Evolutionary conservation across 106 monocot genomes (phyloP), one percentile per base, ranked within the genome.

Genomic region (Dioscorea alata): DNA sequence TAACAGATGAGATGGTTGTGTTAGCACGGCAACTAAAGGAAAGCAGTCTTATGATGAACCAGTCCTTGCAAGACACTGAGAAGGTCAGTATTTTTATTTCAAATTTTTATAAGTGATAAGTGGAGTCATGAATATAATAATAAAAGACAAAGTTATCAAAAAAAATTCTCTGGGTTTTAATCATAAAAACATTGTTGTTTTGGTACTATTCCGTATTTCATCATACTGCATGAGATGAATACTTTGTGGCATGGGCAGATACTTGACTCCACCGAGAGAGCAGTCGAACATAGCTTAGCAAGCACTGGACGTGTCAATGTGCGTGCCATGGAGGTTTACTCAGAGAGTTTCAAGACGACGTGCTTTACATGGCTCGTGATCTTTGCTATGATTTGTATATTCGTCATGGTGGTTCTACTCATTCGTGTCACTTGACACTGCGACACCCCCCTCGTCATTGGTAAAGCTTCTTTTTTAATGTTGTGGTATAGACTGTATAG

Each of bases 1-100:
- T 96, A 70, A 92, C 92, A 25, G 96, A 92, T 77, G 96, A 96
- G 76, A 91, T 89, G 96, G 96, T 96, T 73, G 82, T 49, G 10
- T 81, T 97, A 69, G 97, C 92, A 57, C 84, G 68, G 12, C 89
- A 92, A 65, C 86, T 97, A 23, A 97, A 92, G 77, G 97, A 97
- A 73, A 84, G 84, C 66, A 97, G 92, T 64, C 78, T 89, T 25
- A 56, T 83, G 76, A 97, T 97, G 92, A 86, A 81, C 69, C 84
- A 81, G 19, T 97, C 97, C 53, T 69, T 97, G 67, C 79, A 89
- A 23, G 82, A 92, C 24, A 92, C 97, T 14, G 97, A 89, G 67
- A 89, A 89, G 88, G 92, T 92, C 42, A 42, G 42, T 68, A 7
- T 32, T 6, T 22, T 49, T n/a, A n/a, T 49, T 66, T 32, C 33